A percentile compares a stretch with the other conserved stretches of the same genome.
Conservation (phyloP, 2,329 filamentous ascomycete species). For the Amauroascus verrucosus region DNA sequence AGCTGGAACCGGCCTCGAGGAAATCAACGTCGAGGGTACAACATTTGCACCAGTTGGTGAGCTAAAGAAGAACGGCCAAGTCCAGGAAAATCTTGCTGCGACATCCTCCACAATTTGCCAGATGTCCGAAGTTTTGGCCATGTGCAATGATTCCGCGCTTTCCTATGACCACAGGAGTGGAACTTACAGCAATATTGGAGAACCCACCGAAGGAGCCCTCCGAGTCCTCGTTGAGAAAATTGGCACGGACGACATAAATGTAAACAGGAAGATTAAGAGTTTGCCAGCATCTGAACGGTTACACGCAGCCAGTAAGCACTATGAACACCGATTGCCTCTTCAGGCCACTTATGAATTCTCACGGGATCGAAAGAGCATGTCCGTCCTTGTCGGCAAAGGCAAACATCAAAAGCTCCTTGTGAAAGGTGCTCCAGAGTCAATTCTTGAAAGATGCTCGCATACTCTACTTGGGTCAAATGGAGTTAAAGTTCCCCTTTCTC, state of each 20-base stretch:
- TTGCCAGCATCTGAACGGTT: conserved; percentile 51
- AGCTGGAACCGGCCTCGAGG: conserved; percentile 62
- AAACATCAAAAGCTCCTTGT: conserved; percentile 72
- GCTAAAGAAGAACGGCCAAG: conserved; percentile 58
- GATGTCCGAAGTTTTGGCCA: conserved; percentile 57
- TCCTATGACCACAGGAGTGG: conserved; percentile 68
- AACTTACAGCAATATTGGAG: conserved; percentile 72
- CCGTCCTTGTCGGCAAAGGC: conserved; percentile 68
- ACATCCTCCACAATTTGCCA: conserved; percentile 68
- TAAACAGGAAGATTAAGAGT: conserved; percentile 44
- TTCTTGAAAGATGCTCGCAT: conserved; percentile 84
- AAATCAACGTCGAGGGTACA: conserved; percentile 82
- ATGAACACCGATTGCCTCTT: conserved; percentile 63
- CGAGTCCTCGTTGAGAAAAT: conserved; percentile 89
- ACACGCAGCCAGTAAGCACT: conserved; percentile 73
- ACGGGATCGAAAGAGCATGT: conserved; percentile 98
- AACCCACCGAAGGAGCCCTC: conserved; percentile 89
- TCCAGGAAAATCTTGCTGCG: conserved; percentile 56
- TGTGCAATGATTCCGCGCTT: conserved; percentile 83
- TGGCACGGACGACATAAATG: conserved; percentile 60
- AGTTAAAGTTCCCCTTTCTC: conserved; percentile 61
- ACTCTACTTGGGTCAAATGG: conserved; percentile 67
- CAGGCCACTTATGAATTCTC: conserved; percentile 94
- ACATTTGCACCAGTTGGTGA: conserved; percentile 78
- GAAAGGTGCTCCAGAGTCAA: conserved; percentile 90